These are phyloP conservation scores for Starmera quercuum DNA, from an alignment of 805 yeast genomes.

Conservation along the genomic window DNA sequence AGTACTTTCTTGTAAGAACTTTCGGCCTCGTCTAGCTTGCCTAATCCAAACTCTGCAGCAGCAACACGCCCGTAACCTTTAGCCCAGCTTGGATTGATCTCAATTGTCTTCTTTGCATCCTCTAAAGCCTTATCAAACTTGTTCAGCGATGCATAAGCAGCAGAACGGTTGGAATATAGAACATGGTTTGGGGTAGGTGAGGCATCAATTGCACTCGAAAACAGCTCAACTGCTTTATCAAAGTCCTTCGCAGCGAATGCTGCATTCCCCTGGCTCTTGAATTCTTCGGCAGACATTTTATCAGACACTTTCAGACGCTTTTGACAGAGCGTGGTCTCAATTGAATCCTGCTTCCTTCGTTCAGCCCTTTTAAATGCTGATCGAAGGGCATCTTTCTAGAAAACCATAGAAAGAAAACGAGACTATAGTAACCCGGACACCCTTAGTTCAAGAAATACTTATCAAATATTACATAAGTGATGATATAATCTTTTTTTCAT, in stretches of 20 bases:
- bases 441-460: too few species aligned
- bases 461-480: too few species aligned
- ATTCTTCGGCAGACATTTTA: slow-evolving; percentile 60
- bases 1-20: slow-evolving; percentile 69
- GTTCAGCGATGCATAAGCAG: slow-evolving; percentile 74
- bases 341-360: too few species aligned
- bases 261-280: slow-evolving; percentile 88
- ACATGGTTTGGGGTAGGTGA: slow-evolving; percentile 86
- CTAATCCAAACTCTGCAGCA: slow-evolving; percentile 87
- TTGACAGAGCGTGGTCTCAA: too few species aligned
- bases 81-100: slow-evolving; percentile 83
- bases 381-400: too few species aligned
- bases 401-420: too few species aligned
- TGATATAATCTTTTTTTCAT: too few species aligned
- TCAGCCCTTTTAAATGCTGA: too few species aligned
- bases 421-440: too few species aligned
- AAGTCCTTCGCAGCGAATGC: slow-evolving; percentile 87
- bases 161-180: slow-evolving; percentile 89
- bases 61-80: slow-evolving; percentile 93
- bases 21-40: slow-evolving; percentile 69
- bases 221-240: slow-evolving; percentile 67
- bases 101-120: slow-evolving; percentile 81
- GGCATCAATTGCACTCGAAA: slow-evolving; percentile 81
- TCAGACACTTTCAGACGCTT: too few species aligned
- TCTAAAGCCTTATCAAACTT: slow-evolving; percentile 66